Percentiles rank a stretch among this genome's conserved stretches.
Conservation (phyloP, 148 eudicot genomes). For the Fagopyrum esculentum region DNA sequence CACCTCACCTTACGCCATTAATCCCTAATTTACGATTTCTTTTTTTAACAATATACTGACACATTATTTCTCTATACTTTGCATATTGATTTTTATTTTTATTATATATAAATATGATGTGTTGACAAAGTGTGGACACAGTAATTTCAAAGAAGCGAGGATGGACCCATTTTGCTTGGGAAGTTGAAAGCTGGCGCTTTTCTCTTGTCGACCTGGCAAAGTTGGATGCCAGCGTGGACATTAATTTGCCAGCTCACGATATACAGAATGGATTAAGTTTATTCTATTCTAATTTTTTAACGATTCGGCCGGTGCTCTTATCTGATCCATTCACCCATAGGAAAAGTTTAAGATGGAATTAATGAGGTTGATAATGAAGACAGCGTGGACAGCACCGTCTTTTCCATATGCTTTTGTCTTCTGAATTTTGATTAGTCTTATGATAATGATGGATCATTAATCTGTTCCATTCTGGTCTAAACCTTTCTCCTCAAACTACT, state of each 20-base stretch:
- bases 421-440: background rate
- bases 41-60: no score
- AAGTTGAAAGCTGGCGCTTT: no score
- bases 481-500: background rate
- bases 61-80: background rate
- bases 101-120: no score
- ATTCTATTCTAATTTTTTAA: background rate
- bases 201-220: background rate
- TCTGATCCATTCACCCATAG: background rate
- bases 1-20: no score
- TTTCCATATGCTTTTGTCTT: conserved; percentile 5
- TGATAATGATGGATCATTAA: background rate
- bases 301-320: background rate
- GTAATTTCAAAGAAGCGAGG: no score
- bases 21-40: no score
- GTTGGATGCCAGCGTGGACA: background rate
- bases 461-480: background rate
- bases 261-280: background rate
- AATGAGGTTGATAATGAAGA: background rate
- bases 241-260: background rate
- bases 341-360: background rate
- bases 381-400: background rate
- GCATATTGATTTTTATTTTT: background rate
- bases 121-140: no score
- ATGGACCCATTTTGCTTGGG: no score